Percentiles rank a stretch among this genome's conserved stretches.
Conservation (phyloP, 768 basidiomycete genomes). For the Suillus fuscotomentosus region DNA sequence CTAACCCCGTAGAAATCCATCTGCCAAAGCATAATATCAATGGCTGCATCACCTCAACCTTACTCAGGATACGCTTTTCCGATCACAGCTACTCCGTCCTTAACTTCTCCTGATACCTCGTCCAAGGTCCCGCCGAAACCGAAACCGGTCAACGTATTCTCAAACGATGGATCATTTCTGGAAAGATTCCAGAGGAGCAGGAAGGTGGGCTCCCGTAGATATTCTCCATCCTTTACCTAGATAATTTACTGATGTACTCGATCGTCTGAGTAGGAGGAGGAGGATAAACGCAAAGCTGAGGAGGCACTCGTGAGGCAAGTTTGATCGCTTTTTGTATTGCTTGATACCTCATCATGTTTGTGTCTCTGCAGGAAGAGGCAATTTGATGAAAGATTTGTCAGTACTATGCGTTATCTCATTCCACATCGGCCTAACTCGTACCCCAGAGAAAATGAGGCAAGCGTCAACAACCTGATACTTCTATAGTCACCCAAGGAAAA, state of each 20-base stretch:
- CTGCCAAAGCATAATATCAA: background rate
- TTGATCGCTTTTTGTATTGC: constrained; percentile 2
- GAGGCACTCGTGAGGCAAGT: constrained; percentile 50
- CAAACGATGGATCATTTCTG: constrained; percentile 69
- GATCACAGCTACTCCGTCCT: constrained; percentile 15
- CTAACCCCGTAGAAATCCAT: background rate
- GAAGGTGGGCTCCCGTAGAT: constrained; percentile 38
- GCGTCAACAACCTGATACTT: constrained; percentile 44
- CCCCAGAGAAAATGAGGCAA: constrained; percentile 58
- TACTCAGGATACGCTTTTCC: constrained; percentile 16
- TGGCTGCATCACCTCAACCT: constrained; percentile 3
- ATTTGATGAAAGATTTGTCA: constrained; percentile 62
- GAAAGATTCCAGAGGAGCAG: constrained; percentile 59
- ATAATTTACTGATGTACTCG: background rate
- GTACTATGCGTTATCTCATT: constrained; percentile 19
- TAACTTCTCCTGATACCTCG: no score
- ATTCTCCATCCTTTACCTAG: background rate
- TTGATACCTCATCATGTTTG: background rate
- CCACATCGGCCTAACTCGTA: background rate
- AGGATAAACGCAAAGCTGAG: constrained; percentile 54
- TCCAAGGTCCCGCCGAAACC: constrained; percentile 27
- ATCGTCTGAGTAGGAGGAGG: constrained; percentile 44
- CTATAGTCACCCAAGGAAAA: constrained; percentile 24
- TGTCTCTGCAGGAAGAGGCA: constrained; percentile 47
- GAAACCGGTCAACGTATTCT: constrained; percentile 60